Evolutionary conservation across 169 alveolate genomes (phyloP).

Genomic region (Plasmodium falciparum): DNA sequence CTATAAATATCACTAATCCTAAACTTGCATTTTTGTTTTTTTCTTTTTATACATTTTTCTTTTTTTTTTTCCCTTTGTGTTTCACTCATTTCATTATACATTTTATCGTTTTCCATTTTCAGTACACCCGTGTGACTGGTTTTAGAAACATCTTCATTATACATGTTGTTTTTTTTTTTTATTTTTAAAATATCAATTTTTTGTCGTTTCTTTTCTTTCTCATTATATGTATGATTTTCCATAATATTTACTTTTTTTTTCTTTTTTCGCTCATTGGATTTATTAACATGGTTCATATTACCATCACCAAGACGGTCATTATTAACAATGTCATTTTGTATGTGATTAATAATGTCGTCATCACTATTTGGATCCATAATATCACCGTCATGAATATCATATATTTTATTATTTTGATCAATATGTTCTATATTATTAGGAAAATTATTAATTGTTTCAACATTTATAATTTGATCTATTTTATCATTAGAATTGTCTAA

Average conservation of each 20-base stretch:
- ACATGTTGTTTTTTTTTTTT: conserved; percentile 42
- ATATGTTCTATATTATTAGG: not conserved
- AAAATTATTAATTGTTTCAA: not conserved
- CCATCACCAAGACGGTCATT: too few relatives aligned
- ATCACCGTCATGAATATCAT: too few relatives aligned
- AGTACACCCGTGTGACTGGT: not conserved
- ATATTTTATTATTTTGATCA: not conserved
- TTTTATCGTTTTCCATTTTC: conserved; percentile 14
- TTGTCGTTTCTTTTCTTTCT: not conserved
- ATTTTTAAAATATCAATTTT: conserved; percentile 20
- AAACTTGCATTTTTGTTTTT: not conserved
- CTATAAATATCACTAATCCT: conserved; percentile 60
- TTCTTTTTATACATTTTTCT: not conserved
- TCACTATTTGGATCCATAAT: too few relatives aligned
- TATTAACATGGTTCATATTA: too few relatives aligned
- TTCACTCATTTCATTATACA: not conserved
- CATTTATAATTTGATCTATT: not conserved
- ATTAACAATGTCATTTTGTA: too few relatives aligned
- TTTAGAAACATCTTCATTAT: conserved; percentile 9
- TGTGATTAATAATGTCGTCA: too few relatives aligned
- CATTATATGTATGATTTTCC: too few relatives aligned
- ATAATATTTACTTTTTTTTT: too few relatives aligned
- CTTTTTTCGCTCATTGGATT: too few relatives aligned
- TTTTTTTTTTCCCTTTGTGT: not conserved
- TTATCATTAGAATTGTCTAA: not conserved